Evolutionary conservation across 805 yeast genomes (phyloP).

Genomic region (Teunomyces lycoperdinae): DNA sequence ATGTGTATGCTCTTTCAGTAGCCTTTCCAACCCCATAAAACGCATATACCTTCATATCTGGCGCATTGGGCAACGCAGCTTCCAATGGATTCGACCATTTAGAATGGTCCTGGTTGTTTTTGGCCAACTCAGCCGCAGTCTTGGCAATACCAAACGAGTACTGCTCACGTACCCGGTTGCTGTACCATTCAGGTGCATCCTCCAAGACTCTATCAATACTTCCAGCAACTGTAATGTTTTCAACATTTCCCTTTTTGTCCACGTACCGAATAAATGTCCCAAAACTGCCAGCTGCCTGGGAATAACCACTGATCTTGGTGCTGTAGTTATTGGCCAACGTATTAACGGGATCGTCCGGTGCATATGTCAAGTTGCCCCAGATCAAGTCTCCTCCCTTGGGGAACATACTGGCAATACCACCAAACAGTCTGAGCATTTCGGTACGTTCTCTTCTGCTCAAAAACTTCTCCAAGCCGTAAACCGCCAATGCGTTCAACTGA

Average conservation of each 20-base stretch:
- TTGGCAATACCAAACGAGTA: slow-evolving; percentile 79
- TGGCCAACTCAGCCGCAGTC: slow-evolving; percentile 53
- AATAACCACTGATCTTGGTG: slow-evolving; percentile 14
- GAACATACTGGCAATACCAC: slow-evolving; percentile 93
- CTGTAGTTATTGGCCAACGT: slow-evolving; percentile 17
- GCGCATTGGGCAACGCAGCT: slow-evolving; percentile 89
- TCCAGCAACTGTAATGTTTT: slow-evolving; percentile 63
- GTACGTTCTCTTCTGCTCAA: slow-evolving; percentile 86
- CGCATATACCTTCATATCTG: slow-evolving; percentile 83
- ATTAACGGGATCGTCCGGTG: slow-evolving; percentile 68
- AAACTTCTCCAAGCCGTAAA: slow-evolving; percentile 91
- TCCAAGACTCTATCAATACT: slow-evolving; percentile 63
- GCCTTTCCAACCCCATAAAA: slow-evolving; percentile 97
- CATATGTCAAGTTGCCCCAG: slow-evolving; percentile 73
- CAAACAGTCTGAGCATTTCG: slow-evolving; percentile 80
- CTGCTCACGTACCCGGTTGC: slow-evolving; percentile 58
- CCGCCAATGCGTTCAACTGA: slow-evolving; percentile 87
- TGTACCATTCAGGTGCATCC: slow-evolving; percentile 75
- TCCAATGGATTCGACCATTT: slow-evolving; percentile 97
- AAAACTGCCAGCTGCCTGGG: slow-evolving; percentile 12
- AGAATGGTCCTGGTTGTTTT: slow-evolving; percentile 65
- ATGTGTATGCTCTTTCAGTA: slow-evolving; percentile 89
- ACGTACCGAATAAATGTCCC: slow-evolving; percentile 12
- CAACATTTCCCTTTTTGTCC: slow-evolving; percentile 17
- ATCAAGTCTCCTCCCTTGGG: slow-evolving; percentile 92